Evolutionary conservation across 306 rosid genomes (phyloP).

Genomic region (Vicia sativa): DNA sequence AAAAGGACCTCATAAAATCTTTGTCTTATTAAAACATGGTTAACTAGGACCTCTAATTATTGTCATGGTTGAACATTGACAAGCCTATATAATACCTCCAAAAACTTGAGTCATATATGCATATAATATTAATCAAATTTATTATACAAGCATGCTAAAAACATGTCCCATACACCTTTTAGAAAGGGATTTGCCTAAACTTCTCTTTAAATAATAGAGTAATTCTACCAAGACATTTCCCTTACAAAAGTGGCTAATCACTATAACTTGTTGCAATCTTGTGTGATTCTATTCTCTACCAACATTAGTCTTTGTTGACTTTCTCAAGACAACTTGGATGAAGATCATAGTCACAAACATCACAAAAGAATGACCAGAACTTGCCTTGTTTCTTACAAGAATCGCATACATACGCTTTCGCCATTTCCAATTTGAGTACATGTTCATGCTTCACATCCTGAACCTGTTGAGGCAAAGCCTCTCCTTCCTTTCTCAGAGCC

Average conservation of each 20-base stretch:
- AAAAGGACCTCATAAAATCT: too few species aligned
- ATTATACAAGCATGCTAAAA: constrained; percentile 20
- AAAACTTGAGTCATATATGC: too few species aligned
- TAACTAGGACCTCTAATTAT: too few species aligned
- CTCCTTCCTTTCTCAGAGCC: constrained; percentile 74
- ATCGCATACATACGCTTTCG: constrained; percentile 87
- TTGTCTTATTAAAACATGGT: too few species aligned
- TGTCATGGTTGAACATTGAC: too few species aligned
- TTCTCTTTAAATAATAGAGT: background rate
- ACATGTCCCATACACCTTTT: constrained; percentile 20
- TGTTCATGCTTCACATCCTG: constrained; percentile 88
- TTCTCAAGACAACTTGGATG: constrained; percentile 77
- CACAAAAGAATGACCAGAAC: constrained; percentile 93
- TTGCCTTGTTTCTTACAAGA: constrained; percentile 68
- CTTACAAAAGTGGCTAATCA: constrained; percentile 13
- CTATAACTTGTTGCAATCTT: constrained; percentile 28
- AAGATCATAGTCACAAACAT: constrained; percentile 86
- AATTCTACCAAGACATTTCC: constrained; percentile 25
- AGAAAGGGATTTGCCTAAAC: constrained; percentile 15
- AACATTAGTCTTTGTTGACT: constrained; percentile 42
- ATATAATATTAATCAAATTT: background rate
- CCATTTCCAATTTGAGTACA: constrained; percentile 77
- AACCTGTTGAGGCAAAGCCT: constrained; percentile 70
- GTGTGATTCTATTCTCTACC: constrained; percentile 26
- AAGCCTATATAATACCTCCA: too few species aligned